These are phyloP conservation scores for Trichoderma aggressivum DNA, from an alignment of 2,329 filamentous ascomycete species.

Conservation along the genomic window DNA sequence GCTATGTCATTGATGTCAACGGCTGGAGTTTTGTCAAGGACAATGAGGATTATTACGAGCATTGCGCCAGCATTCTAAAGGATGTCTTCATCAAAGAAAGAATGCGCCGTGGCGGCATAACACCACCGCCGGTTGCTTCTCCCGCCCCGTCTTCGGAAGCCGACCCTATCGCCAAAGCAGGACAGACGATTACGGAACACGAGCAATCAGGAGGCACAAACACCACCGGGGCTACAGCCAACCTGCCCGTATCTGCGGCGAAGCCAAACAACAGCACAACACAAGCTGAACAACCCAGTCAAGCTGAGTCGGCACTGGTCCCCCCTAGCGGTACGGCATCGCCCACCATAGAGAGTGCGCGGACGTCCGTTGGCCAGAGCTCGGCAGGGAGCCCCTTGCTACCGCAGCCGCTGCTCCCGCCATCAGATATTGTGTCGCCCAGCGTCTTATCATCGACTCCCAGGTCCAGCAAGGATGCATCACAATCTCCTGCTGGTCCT, in stretches of 20 bases:
- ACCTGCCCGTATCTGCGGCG: conserved; percentile 25
- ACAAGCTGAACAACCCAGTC: conserved; percentile 27
- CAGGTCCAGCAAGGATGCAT: conserved; percentile 33
- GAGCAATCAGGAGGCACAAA: conserved; percentile 32
- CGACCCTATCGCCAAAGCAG: conserved; percentile 38
- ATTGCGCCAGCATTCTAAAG: conserved; percentile 78
- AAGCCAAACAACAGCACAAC: conserved; percentile 27
- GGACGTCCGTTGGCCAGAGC: conserved; percentile 36
- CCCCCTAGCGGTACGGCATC: conserved; percentile 30
- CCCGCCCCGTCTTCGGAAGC: conserved; percentile 42
- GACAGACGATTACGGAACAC: conserved; percentile 38
- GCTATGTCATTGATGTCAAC: conserved; percentile 98
- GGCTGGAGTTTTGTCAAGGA: conserved; percentile 99
- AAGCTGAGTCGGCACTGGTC: conserved; percentile 25
- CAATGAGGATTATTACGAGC: conserved; percentile 97
- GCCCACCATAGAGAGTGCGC: conserved; percentile 32
- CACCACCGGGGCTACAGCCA: neutral
- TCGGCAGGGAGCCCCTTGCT: conserved; percentile 35
- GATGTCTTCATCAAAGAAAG: conserved; percentile 86
- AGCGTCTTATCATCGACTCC: conserved; percentile 35
- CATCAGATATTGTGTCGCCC: conserved; percentile 30
- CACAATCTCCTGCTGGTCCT: conserved; percentile 23
- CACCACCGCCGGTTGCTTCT: conserved; percentile 51
- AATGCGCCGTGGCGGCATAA: conserved; percentile 59
- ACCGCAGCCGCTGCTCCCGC: conserved; percentile 36